These are phyloP conservation scores for Bacidia rubella DNA, from an alignment of 495 filamentous ascomycete species.

Conservation along the genomic window DNA sequence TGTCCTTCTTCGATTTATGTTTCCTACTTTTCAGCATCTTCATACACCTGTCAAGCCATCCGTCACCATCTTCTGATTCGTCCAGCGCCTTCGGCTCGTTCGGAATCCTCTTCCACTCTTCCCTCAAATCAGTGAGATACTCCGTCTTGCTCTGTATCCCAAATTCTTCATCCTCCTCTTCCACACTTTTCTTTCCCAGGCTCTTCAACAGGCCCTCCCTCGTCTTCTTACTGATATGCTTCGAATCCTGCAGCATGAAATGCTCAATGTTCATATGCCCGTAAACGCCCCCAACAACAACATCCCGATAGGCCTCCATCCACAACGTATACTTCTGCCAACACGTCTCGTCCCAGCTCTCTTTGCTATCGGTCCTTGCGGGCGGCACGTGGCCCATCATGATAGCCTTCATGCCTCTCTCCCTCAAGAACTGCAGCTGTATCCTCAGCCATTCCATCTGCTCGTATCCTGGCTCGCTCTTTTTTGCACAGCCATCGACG, in stretches of 20 bases:
- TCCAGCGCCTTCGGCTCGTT: slow-evolving; percentile 29
- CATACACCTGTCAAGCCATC: slow-evolving; percentile 14
- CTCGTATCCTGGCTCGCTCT: slow-evolving; percentile 73
- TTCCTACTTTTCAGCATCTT: slow-evolving; percentile 32
- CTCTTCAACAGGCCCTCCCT: slow-evolving; percentile 21
- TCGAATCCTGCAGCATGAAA: slow-evolving; percentile 82
- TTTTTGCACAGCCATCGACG: slow-evolving; percentile 71
- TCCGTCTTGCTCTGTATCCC: slow-evolving; percentile 49
- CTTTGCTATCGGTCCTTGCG: slow-evolving; percentile 68
- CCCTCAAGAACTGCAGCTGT: slow-evolving; percentile 70
- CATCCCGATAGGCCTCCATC: slow-evolving; percentile 79
- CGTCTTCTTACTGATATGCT: slow-evolving; percentile 50
- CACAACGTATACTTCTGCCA: slow-evolving; percentile 97
- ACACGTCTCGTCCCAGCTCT: slow-evolving; percentile 82
- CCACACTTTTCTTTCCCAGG: not conserved
- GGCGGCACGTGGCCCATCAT: slow-evolving; percentile 90
- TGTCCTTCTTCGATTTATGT: slow-evolving; percentile 32
- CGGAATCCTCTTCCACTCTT: slow-evolving; percentile 64
- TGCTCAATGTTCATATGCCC: slow-evolving; percentile 99
- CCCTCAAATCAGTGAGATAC: slow-evolving; percentile 68
- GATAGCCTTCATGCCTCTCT: slow-evolving; percentile 85
- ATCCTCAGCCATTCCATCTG: slow-evolving; percentile 96
- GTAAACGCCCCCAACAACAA: slow-evolving; percentile 64
- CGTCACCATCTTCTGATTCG: slow-evolving; percentile 11
- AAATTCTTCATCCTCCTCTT: slow-evolving; percentile 30